A percentile compares a stretch with the other conserved stretches of the same genome.
Conservation (phyloP, 2,329 filamentous ascomycete genomes). For the Aspergillus sclerotialis region DNA sequence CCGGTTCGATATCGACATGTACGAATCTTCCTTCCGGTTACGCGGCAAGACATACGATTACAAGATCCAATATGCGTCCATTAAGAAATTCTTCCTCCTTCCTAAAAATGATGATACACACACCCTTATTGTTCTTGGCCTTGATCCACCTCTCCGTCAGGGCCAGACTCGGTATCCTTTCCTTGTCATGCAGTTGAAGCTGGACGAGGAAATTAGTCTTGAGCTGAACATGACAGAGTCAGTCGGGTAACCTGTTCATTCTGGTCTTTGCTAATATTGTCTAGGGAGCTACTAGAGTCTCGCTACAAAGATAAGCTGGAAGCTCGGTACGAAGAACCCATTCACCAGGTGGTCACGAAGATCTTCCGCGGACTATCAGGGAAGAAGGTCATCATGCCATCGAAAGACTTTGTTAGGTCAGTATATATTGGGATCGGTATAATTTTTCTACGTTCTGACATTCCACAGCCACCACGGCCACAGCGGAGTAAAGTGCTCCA, state of each 20-base stretch:
- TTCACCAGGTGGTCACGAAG: constrained; percentile 88
- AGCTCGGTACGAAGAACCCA: constrained; percentile 84
- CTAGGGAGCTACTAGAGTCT: constrained; percentile 64
- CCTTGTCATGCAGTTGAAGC: constrained; percentile 98
- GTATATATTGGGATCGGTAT: constrained; percentile 5
- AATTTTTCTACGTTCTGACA: constrained; percentile 2
- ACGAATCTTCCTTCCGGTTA: constrained; percentile 92
- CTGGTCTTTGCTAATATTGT: constrained; percentile 6
- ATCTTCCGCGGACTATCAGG: constrained; percentile 91
- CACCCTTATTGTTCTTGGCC: constrained; percentile 85
- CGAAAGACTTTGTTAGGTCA: constrained; percentile 81
- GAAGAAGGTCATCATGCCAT: constrained; percentile 90
- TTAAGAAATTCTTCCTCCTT: constrained; percentile 98
- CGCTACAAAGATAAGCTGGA: constrained; percentile 88
- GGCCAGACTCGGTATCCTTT: constrained; percentile 97
- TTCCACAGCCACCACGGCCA: constrained; percentile 71
- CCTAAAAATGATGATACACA: constrained; percentile 98
- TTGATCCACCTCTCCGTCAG: constrained; percentile 91
- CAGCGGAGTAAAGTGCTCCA: constrained; percentile 97
- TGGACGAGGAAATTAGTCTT: constrained; percentile 92
- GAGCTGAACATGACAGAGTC: constrained; percentile 89
- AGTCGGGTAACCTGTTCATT: constrained; percentile 15
- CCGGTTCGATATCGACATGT: constrained; percentile 99
- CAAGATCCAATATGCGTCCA: constrained; percentile 96
- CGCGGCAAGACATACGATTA: constrained; percentile 99